Evolutionary conservation across 768 basidiomycete genomes (phyloP), one percentile per base, ranked within the genome.

Genomic region (Tulasnella calospora): DNA sequence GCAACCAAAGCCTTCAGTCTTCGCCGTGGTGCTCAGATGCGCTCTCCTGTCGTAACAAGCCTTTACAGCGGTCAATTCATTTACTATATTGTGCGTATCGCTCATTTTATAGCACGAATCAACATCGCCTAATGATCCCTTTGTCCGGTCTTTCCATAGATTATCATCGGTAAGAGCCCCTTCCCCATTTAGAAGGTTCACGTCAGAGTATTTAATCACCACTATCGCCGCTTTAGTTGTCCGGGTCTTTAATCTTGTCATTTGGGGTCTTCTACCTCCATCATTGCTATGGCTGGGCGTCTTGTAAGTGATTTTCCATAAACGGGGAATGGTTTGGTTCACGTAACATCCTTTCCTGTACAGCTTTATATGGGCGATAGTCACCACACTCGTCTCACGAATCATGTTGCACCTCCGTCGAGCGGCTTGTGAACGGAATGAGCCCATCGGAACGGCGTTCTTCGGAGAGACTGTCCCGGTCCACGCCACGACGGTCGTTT

Each of bases 351-450:
- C 8, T 5, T 73, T 41, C 36, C 33, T 21, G 17, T 21, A 13
- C 71, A 73, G 71, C 46, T 73, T 73, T 27, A 73, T 73, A 19
- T 73, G 71, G 71, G 40, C 71, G 23, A 23, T 73, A 23, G 71
- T 73, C 71, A 73, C 46, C 30, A 73, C 71, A 19, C 46, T 73
- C 38, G 71, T 73, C 19, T 73, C 71, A 13, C 71, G 71, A 19
- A 73, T 73, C n/a, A 41, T 73, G 40, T 36, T 73, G 7, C 40
- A 73, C 23, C 71, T 73, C 61, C 61, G 61, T 27, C 61, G 61
- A 27, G 61, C 61, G 30, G 61, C 61, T 10, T 67, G 30, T 35
- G 30, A 67, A 12, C 61, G 61, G 23, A 12, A 10, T 17, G 23
- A 17, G 15, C 27, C 61, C 61, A 30, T 7, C n/a, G 61, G 10